Conservation (phyloP, 2,329 filamentous ascomycete genomes). For the Fusarium nisikadoi region DNA sequence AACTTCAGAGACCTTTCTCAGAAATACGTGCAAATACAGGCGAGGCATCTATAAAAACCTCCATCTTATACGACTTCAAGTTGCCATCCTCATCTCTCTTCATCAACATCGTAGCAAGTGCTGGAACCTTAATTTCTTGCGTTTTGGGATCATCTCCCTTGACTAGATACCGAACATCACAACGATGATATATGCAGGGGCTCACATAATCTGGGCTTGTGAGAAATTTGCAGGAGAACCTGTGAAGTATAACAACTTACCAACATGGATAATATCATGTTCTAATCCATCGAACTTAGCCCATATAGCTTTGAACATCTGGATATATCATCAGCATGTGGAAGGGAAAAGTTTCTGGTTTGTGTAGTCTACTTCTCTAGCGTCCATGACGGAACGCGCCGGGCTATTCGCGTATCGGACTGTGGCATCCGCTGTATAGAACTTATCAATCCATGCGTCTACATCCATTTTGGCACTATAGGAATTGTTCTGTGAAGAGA, state of each 20-base stretch:
- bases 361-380: neutral
- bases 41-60: neutral
- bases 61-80: neutral
- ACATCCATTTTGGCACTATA: conserved; percentile 2
- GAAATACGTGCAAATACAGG: conserved; percentile 2
- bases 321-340: neutral
- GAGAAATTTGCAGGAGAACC: neutral
- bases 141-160: conserved; percentile 5
- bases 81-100: neutral
- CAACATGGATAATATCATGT: conserved; percentile 6
- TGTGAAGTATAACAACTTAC: neutral
- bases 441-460: conserved; percentile 2
- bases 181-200: conserved; percentile 9
- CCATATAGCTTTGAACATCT: conserved; percentile 10
- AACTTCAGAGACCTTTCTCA: neutral
- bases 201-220: neutral
- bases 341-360: neutral
- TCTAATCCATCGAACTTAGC: conserved; percentile 1
- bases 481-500: neutral
- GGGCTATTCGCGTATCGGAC: neutral
- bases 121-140: neutral
- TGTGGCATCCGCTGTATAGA: neutral
- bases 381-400: neutral
- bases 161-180: conserved; percentile 6
- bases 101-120: neutral